A percentile compares a stretch with the other conserved stretches of the same genome.
Evolutionary conservation across 257 asterid species (phyloP).

Genomic region (Datura wrightii): DNA sequence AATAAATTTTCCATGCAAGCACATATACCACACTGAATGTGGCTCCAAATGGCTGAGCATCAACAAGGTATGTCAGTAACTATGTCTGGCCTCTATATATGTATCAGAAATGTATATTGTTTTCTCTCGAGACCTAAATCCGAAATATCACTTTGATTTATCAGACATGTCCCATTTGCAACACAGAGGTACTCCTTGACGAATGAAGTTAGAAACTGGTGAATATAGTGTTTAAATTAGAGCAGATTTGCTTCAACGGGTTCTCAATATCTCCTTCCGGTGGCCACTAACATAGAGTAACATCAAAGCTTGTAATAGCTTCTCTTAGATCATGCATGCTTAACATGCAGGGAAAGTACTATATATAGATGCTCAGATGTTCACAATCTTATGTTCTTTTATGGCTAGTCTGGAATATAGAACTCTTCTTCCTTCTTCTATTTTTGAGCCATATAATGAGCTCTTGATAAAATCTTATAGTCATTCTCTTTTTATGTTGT

Average conservation of each 20-base stretch:
- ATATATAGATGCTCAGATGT: neutral
- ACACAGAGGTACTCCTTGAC: constrained; percentile 67
- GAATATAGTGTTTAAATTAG: constrained; percentile 15
- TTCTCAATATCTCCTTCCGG: neutral
- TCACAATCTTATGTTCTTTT: neutral
- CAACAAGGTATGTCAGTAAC: constrained; percentile 63
- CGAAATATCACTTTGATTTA: constrained; percentile 24
- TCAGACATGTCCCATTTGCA: constrained; percentile 93
- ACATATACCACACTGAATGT: constrained; percentile 78
- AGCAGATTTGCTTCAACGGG: neutral
- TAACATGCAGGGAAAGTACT: constrained; percentile 8
- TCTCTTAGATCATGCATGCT: constrained; percentile 10
- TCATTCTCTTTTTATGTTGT: neutral
- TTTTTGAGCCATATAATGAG: constrained; percentile 1
- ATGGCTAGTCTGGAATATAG: neutral
- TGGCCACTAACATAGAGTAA: constrained; percentile 23
- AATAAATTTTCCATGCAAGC: constrained; percentile 81
- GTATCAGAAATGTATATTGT: neutral
- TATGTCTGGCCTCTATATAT: neutral
- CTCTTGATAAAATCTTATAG: neutral
- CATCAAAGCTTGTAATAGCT: neutral
- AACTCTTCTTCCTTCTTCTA: neutral
- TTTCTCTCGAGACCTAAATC: neutral
- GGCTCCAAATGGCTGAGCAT: constrained; percentile 95
- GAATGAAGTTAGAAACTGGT: constrained; percentile 33